Conservation (phyloP, 495 filamentous ascomycete species). For the Beverwykella pulmonaria region DNA sequence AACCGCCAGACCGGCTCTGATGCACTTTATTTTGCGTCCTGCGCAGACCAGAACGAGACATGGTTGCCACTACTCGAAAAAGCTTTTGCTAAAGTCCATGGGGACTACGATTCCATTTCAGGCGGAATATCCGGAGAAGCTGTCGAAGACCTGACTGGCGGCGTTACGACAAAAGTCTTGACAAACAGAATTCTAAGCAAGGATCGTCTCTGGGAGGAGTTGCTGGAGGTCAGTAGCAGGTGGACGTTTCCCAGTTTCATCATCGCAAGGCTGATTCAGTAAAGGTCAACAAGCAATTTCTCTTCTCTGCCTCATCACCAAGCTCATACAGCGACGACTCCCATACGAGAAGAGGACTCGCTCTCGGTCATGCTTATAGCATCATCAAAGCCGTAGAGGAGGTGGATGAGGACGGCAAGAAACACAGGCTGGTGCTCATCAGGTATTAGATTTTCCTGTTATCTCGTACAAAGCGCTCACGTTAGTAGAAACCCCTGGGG, state of each 20-base stretch:
- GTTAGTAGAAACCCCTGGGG: conserved; percentile 82
- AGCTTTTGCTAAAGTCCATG: conserved; percentile 94
- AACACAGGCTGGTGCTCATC: conserved; percentile 34
- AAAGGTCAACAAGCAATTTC: conserved; percentile 74
- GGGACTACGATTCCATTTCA: conserved; percentile 78
- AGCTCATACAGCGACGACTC: conserved; percentile 49
- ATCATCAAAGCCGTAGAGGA: conserved; percentile 79
- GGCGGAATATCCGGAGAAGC: conserved; percentile 84
- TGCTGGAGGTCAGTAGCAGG: conserved; percentile 56
- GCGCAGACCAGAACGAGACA: conserved; percentile 81
- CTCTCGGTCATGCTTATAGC: conserved; percentile 80
- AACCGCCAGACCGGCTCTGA: conserved; percentile 64
- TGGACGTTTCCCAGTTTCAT: not conserved
- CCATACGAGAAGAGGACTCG: conserved; percentile 68
- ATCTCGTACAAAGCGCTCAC: conserved; percentile 42
- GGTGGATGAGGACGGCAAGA: conserved; percentile 60
- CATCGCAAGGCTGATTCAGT: not conserved
- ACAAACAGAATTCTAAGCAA: conserved; percentile 83
- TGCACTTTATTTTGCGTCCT: conserved; percentile 84
- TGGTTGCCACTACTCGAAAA: conserved; percentile 95
- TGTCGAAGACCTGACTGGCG: conserved; percentile 90
- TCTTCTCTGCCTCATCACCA: conserved; percentile 66
- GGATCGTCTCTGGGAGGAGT: conserved; percentile 86
- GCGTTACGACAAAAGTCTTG: conserved; percentile 79
- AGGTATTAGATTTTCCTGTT: conserved; percentile 8